Percentiles rank a stretch among this genome's conserved stretches.
These are phyloP conservation scores for Tarenaya hassleriana DNA, from an alignment of 345 rosid species.

Conservation along the genomic window DNA sequence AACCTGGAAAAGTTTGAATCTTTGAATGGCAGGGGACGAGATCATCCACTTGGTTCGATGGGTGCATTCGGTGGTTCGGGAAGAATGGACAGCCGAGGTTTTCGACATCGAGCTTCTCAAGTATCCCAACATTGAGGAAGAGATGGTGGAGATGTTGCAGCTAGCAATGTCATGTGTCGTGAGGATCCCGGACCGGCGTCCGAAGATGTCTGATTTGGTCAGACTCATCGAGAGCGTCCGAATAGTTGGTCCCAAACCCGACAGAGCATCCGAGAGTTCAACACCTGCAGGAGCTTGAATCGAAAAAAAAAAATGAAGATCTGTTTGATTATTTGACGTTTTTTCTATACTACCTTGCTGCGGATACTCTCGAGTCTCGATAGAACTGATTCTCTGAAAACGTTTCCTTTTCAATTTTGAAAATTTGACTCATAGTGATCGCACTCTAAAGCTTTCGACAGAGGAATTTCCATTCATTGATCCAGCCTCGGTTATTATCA, in stretches of 20 bases:
- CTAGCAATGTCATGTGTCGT: conserved; percentile 87
- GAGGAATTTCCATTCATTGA: too few species aligned
- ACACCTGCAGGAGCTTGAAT: conserved; percentile 32
- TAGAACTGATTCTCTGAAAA: too few species aligned
- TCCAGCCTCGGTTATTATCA: too few species aligned
- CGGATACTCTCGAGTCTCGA: conserved; percentile 2
- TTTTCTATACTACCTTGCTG: conserved; percentile 20
- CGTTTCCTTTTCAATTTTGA: too few species aligned
- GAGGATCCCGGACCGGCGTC: conserved; percentile 81
- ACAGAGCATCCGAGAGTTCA: conserved; percentile 48
- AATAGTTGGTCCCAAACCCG: conserved; percentile 30
- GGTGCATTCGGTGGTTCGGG: conserved; percentile 97
- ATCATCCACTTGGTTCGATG: conserved; percentile 87
- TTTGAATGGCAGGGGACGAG: conserved; percentile 66
- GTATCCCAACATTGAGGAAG: conserved; percentile 91
- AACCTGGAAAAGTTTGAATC: conserved; percentile 43
- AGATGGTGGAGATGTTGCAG: conserved; percentile 97
- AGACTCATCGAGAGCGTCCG: conserved; percentile 70
- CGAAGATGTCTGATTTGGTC: conserved; percentile 67
- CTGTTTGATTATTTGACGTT: conserved; percentile 6
- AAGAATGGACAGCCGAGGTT: conserved; percentile 98
- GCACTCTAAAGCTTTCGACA: too few species aligned
- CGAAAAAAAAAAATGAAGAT: conserved; percentile 15
- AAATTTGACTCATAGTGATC: too few species aligned
- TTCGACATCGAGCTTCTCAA: conserved; percentile 86